Percentiles rank a stretch among this genome's conserved stretches.
These are phyloP conservation scores for Cercospora brassicicola DNA, from an alignment of 2,329 filamentous ascomycete genomes.

Conservation along the genomic window DNA sequence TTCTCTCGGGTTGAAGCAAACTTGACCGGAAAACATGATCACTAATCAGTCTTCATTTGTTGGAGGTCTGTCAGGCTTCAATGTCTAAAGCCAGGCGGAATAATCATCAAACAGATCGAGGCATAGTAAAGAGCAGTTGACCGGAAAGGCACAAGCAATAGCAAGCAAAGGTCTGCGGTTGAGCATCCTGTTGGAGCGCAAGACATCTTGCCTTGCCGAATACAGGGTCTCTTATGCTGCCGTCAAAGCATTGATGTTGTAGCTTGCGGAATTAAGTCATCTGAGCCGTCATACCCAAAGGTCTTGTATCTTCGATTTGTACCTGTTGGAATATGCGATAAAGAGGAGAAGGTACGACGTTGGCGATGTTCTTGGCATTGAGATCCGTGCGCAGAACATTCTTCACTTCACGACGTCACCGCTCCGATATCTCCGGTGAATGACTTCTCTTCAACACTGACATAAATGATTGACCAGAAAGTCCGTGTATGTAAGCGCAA, in stretches of 20 bases:
- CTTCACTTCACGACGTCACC: neutral
- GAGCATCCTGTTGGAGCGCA: too few species aligned
- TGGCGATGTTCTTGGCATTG: neutral
- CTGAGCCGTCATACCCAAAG: neutral
- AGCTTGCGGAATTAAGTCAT: neutral
- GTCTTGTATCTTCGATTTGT: neutral
- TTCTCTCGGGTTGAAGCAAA: neutral
- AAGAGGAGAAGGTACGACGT: neutral
- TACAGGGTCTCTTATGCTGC: too few species aligned
- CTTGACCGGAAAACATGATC: neutral
- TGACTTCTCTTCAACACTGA: neutral
- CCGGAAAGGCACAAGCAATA: neutral
- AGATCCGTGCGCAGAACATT: neutral
- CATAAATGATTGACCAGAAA: neutral
- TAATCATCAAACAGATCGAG: neutral
- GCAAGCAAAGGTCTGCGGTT: neutral
- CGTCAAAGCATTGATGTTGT: neutral
- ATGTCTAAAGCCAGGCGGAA: neutral
- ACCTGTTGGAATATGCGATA: neutral
- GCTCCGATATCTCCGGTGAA: neutral
- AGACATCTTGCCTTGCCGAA: too few species aligned
- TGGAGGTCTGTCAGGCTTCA: neutral
- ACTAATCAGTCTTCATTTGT: neutral
- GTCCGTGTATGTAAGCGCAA: neutral
- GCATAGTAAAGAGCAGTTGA: neutral